Evolutionary conservation across 2,329 filamentous ascomycete genomes (phyloP).

Genomic region (Taxawa tesnikishii): DNA sequence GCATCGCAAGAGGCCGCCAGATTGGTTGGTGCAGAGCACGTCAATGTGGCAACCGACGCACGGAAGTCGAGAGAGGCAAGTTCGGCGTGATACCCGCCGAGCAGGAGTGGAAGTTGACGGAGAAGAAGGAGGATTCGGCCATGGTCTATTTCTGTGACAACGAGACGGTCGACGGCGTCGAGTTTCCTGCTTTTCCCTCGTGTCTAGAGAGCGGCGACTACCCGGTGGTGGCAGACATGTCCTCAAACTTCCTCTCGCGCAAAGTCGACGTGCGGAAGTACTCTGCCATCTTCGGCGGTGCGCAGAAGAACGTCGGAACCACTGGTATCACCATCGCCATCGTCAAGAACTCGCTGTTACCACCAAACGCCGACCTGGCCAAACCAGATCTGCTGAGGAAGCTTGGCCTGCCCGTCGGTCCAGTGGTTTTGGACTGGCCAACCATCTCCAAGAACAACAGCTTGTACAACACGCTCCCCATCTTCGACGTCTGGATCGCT

Average conservation of each 20-base stretch:
- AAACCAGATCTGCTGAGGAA: constrained; percentile 57
- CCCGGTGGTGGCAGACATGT: constrained; percentile 83
- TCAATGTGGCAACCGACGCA: constrained; percentile 67
- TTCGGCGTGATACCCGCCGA: constrained; percentile 76
- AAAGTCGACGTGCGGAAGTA: constrained; percentile 67
- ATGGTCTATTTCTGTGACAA: constrained; percentile 89
- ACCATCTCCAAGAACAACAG: constrained; percentile 86
- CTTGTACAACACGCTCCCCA: constrained; percentile 89
- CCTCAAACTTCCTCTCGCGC: constrained; percentile 80
- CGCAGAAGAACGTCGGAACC: constrained; percentile 86
- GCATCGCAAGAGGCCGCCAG: constrained; percentile 72
- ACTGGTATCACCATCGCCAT: constrained; percentile 81
- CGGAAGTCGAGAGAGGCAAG: constrained; percentile 57
- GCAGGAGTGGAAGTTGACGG: constrained; percentile 59
- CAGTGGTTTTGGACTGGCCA: constrained; percentile 71
- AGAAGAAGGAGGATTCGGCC: constrained; percentile 47
- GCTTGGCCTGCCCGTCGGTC: constrained; percentile 64
- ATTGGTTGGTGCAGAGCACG: constrained; percentile 62
- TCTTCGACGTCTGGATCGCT: constrained; percentile 86
- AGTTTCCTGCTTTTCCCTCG: constrained; percentile 66
- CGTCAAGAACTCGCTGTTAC: constrained; percentile 67
- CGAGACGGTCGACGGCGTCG: constrained; percentile 87
- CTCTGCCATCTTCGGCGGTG: constrained; percentile 75
- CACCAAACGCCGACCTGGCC: constrained; percentile 53
- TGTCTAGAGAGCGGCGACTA: constrained; percentile 45